phyloP scores from a whole-genome alignment of 768 basidiomycete genomes.

The Russula earlei region DNA sequence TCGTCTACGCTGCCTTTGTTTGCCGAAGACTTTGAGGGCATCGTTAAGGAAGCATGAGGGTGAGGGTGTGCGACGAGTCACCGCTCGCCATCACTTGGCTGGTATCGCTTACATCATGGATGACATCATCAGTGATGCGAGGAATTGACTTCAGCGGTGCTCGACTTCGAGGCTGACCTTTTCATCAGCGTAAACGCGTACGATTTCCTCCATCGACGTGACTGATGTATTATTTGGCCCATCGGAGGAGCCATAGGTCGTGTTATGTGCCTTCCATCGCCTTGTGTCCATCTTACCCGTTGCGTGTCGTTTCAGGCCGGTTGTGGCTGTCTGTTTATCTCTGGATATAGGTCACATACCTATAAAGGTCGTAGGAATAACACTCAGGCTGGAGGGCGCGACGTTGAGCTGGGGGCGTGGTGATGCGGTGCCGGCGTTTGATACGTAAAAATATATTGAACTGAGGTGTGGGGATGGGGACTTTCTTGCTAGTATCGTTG shows the following conservation, averaged over 20 bases:
- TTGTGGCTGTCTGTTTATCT: not conserved
- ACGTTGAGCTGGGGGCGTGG: too few species aligned
- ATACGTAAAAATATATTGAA: too few species aligned
- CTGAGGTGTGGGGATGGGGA: too few species aligned
- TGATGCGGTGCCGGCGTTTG: too few species aligned
- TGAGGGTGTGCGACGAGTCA: too few species aligned
- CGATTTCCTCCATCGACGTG: not conserved
- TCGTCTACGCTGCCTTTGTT: constrained; percentile 34
- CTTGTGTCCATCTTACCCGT: not conserved
- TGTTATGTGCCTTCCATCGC: not conserved
- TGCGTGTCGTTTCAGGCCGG: too few species aligned
- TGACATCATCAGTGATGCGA: too few species aligned
- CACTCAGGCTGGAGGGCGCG: too few species aligned
- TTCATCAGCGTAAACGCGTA: not conserved
- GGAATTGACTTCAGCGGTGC: too few species aligned
- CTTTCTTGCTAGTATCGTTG: too few species aligned
- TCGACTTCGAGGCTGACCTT: not conserved
- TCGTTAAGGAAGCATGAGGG: constrained; percentile 23
- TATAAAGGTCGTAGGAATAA: too few species aligned
- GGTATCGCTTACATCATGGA: not conserved
- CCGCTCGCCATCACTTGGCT: too few species aligned
- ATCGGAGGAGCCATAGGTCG: not conserved
- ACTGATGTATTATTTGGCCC: not conserved
- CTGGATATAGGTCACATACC: not conserved
- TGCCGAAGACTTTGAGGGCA: constrained; percentile 53